These are phyloP conservation scores for Amanita inopinata DNA, from an alignment of 768 basidiomycete species.

Conservation along the genomic window DNA sequence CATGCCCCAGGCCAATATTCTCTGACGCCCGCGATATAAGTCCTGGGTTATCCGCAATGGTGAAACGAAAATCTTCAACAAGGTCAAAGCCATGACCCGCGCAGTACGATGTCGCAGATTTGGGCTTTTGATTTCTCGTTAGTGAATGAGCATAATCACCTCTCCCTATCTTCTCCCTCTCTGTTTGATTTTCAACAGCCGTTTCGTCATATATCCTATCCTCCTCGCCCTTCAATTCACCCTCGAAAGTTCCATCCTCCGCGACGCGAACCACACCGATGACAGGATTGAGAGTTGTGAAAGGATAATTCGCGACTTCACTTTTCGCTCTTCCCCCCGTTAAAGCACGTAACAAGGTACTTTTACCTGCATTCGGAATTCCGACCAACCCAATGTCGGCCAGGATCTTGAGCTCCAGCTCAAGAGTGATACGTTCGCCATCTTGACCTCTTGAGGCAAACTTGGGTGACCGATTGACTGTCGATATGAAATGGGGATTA, in stretches of 20 bases:
- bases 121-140: slow-evolving; percentile 37
- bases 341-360: slow-evolving; percentile 82
- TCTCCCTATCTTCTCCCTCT: slow-evolving; percentile 35
- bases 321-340: slow-evolving; percentile 79
- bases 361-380: slow-evolving; percentile 91
- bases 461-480: slow-evolving; percentile 71
- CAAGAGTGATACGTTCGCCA: slow-evolving; percentile 73
- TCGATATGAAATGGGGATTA: slow-evolving; percentile 75
- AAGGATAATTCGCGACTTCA: slow-evolving; percentile 84
- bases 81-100: slow-evolving; percentile 45
- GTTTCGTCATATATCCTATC: slow-evolving; percentile 60
- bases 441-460: slow-evolving; percentile 72
- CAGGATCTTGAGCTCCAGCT: slow-evolving; percentile 85
- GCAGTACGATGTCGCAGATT: slow-evolving; percentile 13
- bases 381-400: slow-evolving; percentile 96
- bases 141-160: slow-evolving; percentile 41
- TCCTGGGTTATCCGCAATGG: slow-evolving; percentile 95
- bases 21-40: slow-evolving; percentile 77
- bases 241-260: slow-evolving; percentile 70
- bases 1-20: slow-evolving; percentile 88
- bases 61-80: slow-evolving; percentile 79
- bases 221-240: slow-evolving; percentile 26
- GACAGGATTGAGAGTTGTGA: slow-evolving; percentile 93
- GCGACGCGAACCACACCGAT: slow-evolving; percentile 83
- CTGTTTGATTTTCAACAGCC: slow-evolving; percentile 37